Evolutionary conservation across 345 rosid species (phyloP), one percentile per base, ranked within the genome.

Genomic region (Populus tremula): DNA sequence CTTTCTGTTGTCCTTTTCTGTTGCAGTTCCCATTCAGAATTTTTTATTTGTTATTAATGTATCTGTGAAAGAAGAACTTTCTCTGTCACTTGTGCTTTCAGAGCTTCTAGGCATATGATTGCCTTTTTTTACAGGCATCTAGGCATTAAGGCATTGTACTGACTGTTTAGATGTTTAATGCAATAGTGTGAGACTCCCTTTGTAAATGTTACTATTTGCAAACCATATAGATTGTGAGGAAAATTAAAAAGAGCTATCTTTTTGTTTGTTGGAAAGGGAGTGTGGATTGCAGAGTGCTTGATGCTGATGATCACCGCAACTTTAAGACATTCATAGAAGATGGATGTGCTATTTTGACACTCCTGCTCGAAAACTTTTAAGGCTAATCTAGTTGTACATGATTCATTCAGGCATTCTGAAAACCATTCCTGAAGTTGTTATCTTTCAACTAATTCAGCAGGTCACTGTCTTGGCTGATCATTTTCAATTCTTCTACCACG

Each of bases 1-100:
- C 70, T 75, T 61, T 6, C 27, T 73, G 23, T 54, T 75, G 33
- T 45, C 65, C 45, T 63, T 68, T 29, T 36, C 27, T 74, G 77
- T 13, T 4, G 61, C 43, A 72, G 33, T 59, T 59, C 64, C 49
- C 50, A 20, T 39, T 9, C 14, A 33, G 13, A 67, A 67, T 16
- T 35, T 25, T 25, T 9, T 43, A 53, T 35, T 67, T 76, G 8
- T 53, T 43, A 71, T 35, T 45, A 49, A n/a, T 75, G 18, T 33
- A 36, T 47, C 39, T 31, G 6, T 47, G 66, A 18, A 29, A 20
- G 35, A 21, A 36, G 33, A 49, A 31, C 29, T 17, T 76, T 29
- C 13, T 64, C 21, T 16, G 0, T 74, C 49, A 7, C 49, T 47
- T 20, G 56, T 74, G 61, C 7, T 64, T 65, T 64, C 35, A 20